These are phyloP conservation scores for Eucalyptus cloeziana DNA, from an alignment of 345 rosid genomes.

Conservation along the genomic window DNA sequence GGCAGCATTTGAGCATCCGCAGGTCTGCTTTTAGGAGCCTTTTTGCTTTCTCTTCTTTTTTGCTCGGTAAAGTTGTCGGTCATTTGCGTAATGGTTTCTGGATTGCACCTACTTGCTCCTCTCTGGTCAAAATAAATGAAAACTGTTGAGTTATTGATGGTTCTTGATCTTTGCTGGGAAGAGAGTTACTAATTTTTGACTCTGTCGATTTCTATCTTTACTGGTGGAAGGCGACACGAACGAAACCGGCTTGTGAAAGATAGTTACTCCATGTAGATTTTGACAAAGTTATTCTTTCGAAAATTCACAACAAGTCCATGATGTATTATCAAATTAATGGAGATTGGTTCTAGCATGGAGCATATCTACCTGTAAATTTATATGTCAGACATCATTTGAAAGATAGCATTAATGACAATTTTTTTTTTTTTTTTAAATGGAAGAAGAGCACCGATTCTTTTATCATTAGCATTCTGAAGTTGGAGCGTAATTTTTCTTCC, in stretches of 20 bases:
- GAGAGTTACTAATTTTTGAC: neutral
- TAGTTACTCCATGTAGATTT: neutral
- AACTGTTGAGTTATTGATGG: neutral
- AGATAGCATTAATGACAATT: neutral
- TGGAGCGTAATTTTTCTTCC: constrained; percentile 1
- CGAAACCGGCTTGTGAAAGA: neutral
- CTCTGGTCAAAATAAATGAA: neutral
- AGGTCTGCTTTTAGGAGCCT: neutral
- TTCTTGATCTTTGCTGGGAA: neutral
- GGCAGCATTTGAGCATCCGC: neutral
- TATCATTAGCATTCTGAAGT: neutral
- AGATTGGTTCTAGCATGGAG: neutral
- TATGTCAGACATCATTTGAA: neutral
- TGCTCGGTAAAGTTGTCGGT: neutral
- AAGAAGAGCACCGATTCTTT: neutral
- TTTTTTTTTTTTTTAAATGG: neutral
- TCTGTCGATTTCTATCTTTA: neutral
- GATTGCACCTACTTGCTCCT: neutral
- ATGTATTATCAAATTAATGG: neutral
- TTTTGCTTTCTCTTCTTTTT: neutral
- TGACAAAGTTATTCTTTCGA: neutral
- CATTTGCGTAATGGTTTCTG: neutral
- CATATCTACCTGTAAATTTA: neutral
- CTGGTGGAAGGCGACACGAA: neutral
- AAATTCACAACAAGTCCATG: neutral